These are phyloP conservation scores for Ganoderma sp. DNA, from an alignment of 1,284 basidiomycete genomes.

Conservation along the genomic window DNA sequence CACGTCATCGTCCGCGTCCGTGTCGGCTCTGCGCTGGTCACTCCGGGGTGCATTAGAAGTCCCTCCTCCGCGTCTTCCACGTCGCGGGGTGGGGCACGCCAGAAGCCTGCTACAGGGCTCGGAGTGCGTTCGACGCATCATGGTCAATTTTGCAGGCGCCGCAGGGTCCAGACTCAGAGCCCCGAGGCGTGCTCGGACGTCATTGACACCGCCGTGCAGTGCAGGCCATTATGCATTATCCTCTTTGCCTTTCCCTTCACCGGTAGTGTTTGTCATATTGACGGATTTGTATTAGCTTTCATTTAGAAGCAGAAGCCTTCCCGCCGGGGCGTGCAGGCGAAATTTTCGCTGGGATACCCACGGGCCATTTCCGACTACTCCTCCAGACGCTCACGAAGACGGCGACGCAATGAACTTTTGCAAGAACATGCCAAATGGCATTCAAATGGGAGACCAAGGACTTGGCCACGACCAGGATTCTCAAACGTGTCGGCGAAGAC, in stretches of 20 bases:
- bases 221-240: conserved; percentile 7
- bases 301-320: conserved; percentile 14
- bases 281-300: conserved; percentile 7
- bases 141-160: background rate
- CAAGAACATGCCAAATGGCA: background rate
- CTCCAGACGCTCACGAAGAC: background rate
- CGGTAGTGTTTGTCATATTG: background rate
- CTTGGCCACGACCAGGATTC: background rate
- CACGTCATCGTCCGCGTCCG: background rate
- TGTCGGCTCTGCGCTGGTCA: conserved; percentile 5
- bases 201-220: conserved; percentile 6
- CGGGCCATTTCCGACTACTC: conserved; percentile 11
- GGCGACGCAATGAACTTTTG: conserved; percentile 7
- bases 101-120: conserved; percentile 2
- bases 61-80: conserved; percentile 17
- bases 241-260: conserved; percentile 7
- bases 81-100: conserved; percentile 7
- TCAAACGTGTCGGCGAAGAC: background rate
- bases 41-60: conserved; percentile 15
- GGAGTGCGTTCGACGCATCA: conserved; percentile 1
- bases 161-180: background rate
- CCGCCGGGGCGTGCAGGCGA: background rate
- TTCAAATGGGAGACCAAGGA: background rate
- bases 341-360: conserved; percentile 21
- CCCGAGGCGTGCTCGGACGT: conserved; percentile 4